A percentile compares a stretch with the other conserved stretches of the same genome.
These are phyloP conservation scores for Arthrobotrys musiformis DNA, from an alignment of 2,329 filamentous ascomycete species.

Conservation along the genomic window DNA sequence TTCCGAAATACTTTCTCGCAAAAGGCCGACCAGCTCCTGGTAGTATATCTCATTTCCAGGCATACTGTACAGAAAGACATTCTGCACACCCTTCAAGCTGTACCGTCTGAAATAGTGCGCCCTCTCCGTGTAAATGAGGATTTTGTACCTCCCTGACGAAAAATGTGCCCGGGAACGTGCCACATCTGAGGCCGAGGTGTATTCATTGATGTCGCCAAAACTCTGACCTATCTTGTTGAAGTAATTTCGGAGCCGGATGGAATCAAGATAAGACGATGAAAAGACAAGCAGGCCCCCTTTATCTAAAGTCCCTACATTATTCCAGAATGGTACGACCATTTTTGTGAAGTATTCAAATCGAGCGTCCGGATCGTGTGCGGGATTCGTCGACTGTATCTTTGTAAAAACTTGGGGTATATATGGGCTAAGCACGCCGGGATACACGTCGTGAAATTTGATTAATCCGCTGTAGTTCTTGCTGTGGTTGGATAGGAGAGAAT, in stretches of 20 bases:
- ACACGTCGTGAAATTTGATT: constrained; percentile 74
- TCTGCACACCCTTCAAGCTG: constrained; percentile 79
- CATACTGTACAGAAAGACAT: constrained; percentile 87
- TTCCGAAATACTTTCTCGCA: constrained; percentile 69
- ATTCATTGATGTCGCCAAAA: constrained; percentile 90
- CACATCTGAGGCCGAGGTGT: constrained; percentile 80
- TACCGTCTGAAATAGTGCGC: constrained; percentile 98
- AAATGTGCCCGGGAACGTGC: constrained; percentile 89
- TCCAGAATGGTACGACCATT: constrained; percentile 79
- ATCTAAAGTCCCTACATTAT: constrained; percentile 62
- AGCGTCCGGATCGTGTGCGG: constrained; percentile 81
- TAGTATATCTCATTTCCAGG: constrained; percentile 90
- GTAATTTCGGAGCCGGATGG: constrained; percentile 90
- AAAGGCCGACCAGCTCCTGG: constrained; percentile 77
- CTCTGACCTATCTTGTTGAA: constrained; percentile 69
- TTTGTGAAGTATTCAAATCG: constrained; percentile 91
- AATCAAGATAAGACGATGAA: constrained; percentile 93
- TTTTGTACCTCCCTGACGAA: constrained; percentile 79
- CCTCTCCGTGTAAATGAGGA: constrained; percentile 90
- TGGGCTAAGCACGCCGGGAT: constrained; percentile 72
- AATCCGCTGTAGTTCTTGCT: constrained; percentile 86
- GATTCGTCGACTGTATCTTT: constrained; percentile 78
- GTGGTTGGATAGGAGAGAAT: constrained; percentile 78
- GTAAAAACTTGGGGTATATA: constrained; percentile 88
- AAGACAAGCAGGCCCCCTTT: constrained; percentile 82